Percentiles rank a stretch among this genome's conserved stretches.
These are phyloP conservation scores for Pluteus cervinus DNA, from an alignment of 768 basidiomycete genomes.

Conservation along the genomic window DNA sequence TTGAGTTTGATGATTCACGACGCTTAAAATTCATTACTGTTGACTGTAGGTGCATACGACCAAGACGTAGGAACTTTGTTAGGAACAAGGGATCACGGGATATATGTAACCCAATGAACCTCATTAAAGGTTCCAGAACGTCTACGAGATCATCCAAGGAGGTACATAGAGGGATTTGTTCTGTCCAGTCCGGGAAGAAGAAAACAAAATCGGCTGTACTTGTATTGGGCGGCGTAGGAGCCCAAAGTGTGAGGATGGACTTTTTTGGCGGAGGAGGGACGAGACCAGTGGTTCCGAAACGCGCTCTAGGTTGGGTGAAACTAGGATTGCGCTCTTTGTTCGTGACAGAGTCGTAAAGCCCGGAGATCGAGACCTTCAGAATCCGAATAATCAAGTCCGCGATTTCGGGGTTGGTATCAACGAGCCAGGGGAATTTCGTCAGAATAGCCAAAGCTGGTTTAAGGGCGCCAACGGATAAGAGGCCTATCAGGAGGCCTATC, in stretches of 20 bases:
- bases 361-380: conserved; percentile 60
- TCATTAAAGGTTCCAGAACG: conserved; percentile 75
- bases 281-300: conserved; percentile 56
- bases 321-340: conserved; percentile 56
- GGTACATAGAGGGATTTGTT: conserved; percentile 60
- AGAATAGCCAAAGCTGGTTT: conserved; percentile 74
- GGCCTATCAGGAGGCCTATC: conserved; percentile 64
- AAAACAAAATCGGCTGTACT: conserved; percentile 74
- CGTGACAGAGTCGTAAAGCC: conserved; percentile 56
- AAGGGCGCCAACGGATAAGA: conserved; percentile 84
- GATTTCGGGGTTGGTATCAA: conserved; percentile 74
- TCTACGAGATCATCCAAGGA: conserved; percentile 64
- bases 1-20: background rate
- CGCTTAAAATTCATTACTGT: conserved; percentile 30
- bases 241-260: conserved; percentile 62
- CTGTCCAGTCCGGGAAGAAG: conserved; percentile 85
- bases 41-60: conserved; percentile 53
- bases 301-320: conserved; percentile 56
- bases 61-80: conserved; percentile 76
- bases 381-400: conserved; percentile 83
- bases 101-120: conserved; percentile 74
- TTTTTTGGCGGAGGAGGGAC: conserved; percentile 51
- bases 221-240: conserved; percentile 79
- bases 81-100: conserved; percentile 74
- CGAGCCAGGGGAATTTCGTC: conserved; percentile 79